Percentiles rank a stretch among this genome's conserved stretches.
These are phyloP conservation scores for Cryptococcus sp. DNA, from an alignment of 1,284 basidiomycete species.

Conservation along the genomic window DNA sequence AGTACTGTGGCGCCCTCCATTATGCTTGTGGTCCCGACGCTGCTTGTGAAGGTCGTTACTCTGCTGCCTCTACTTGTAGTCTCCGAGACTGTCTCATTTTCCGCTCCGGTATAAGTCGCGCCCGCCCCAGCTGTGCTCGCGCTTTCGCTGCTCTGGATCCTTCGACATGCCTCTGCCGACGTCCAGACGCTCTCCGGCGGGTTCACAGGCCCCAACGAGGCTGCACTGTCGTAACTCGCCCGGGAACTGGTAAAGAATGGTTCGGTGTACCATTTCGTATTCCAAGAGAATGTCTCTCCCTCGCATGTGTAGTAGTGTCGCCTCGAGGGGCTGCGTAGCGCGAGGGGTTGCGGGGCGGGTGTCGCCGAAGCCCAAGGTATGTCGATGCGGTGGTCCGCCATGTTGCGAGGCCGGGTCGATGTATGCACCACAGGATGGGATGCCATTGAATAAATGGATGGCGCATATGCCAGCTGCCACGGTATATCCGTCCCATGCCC, in stretches of 20 bases:
- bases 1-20: slow-evolving; percentile 1
- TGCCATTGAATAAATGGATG: background rate
- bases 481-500: too few relatives aligned
- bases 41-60: background rate
- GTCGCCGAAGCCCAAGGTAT: background rate
- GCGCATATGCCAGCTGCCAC: too few relatives aligned
- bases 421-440: background rate
- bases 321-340: slow-evolving; percentile 1
- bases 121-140: background rate
- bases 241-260: slow-evolving; percentile 30
- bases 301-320: slow-evolving; percentile 30
- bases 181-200: slow-evolving; percentile 28
- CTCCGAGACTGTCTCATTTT: too few relatives aligned
- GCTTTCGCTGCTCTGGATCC: background rate
- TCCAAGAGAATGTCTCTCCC: slow-evolving; percentile 24
- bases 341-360: background rate
- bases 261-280: slow-evolving; percentile 34
- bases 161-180: slow-evolving; percentile 13
- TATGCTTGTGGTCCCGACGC: background rate
- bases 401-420: background rate
- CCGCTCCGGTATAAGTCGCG: background rate
- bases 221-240: slow-evolving; percentile 30
- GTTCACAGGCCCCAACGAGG: slow-evolving; percentile 31
- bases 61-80: too few relatives aligned
- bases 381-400: background rate